Percentiles rank a stretch among this genome's conserved stretches.
These are phyloP conservation scores for Dimargaris xerosporica DNA, from an alignment of 192 early-diverging fungal species.

Conservation along the genomic window DNA sequence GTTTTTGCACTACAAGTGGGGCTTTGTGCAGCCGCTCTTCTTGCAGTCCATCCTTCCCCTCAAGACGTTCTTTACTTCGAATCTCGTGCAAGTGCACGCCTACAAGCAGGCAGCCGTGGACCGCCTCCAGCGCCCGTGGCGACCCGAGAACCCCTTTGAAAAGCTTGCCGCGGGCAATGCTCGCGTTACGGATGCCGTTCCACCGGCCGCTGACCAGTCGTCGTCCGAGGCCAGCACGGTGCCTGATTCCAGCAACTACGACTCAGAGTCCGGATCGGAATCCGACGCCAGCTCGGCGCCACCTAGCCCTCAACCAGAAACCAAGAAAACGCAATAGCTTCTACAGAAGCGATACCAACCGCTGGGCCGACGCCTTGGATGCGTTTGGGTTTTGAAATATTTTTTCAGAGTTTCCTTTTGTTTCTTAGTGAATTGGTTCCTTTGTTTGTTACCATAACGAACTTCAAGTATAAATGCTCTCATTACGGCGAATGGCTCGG, in stretches of 20 bases:
- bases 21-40: constrained; percentile 74
- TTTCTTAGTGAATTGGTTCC: not conserved
- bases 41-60: constrained; percentile 72
- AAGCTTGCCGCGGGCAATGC: constrained; percentile 13
- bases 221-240: not conserved
- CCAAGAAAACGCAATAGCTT: constrained; percentile 2
- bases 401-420: not conserved
- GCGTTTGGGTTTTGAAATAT: not conserved
- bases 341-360: not conserved
- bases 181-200: constrained; percentile 8
- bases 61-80: constrained; percentile 49
- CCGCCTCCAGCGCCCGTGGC: constrained; percentile 73
- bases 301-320: not conserved
- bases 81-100: constrained; percentile 65
- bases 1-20: constrained; percentile 75
- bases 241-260: not conserved
- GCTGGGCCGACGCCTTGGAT: not conserved
- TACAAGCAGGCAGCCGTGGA: constrained; percentile 58
- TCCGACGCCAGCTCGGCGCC: not conserved
- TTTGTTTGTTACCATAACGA: no score
- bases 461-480: no score
- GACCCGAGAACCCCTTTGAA: constrained; percentile 56
- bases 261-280: not conserved
- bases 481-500: no score
- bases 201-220: not conserved